Percentiles rank a stretch among this genome's conserved stretches.
Evolutionary conservation across 2,329 filamentous ascomycete genomes (phyloP).

Genomic region (Aspergillus tanneri): DNA sequence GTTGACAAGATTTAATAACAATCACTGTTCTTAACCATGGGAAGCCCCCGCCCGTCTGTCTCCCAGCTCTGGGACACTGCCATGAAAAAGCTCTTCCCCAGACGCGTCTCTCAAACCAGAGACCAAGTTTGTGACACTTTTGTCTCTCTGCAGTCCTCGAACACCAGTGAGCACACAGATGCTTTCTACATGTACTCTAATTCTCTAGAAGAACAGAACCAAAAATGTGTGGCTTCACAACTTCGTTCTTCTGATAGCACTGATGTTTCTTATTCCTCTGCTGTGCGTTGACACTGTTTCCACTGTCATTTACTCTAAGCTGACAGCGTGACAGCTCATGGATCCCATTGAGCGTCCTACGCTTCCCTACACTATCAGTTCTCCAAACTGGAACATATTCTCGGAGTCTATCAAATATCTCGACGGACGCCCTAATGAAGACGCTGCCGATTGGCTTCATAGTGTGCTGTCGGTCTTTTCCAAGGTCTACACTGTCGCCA

Average conservation of each 20-base stretch:
- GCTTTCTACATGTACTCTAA: slow-evolving; percentile 27
- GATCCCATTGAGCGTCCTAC: slow-evolving; percentile 18
- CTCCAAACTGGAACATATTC: slow-evolving; percentile 31
- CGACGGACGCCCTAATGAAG: slow-evolving; percentile 20
- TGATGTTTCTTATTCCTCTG: slow-evolving; percentile 20
- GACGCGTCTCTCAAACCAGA: slow-evolving; percentile 8
- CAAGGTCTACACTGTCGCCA: slow-evolving; percentile 39
- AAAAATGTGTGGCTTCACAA: slow-evolving; percentile 2
- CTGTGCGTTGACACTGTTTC: slow-evolving; percentile 15
- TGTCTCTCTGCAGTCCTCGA: slow-evolving; percentile 6
- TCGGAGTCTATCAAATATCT: slow-evolving; percentile 13
- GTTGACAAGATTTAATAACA: not conserved
- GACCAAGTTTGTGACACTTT: slow-evolving; percentile 2
- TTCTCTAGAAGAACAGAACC: slow-evolving; percentile 15
- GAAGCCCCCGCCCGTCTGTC: slow-evolving; percentile 11
- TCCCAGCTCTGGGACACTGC: slow-evolving; percentile 20
- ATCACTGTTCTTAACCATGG: slow-evolving; percentile 7
- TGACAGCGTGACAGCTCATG: slow-evolving; percentile 16
- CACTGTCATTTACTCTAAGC: not conserved
- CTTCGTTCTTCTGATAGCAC: slow-evolving; percentile 19
- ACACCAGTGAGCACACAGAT: slow-evolving; percentile 17
- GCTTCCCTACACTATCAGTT: slow-evolving; percentile 33
- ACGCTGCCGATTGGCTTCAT: slow-evolving; percentile 24
- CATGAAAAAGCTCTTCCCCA: slow-evolving; percentile 19
- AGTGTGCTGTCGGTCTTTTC: slow-evolving; percentile 32